Evolutionary conservation across 306 rosid genomes (phyloP), one percentile per base, ranked within the genome.

Genomic region (Begonia masoniana): DNA sequence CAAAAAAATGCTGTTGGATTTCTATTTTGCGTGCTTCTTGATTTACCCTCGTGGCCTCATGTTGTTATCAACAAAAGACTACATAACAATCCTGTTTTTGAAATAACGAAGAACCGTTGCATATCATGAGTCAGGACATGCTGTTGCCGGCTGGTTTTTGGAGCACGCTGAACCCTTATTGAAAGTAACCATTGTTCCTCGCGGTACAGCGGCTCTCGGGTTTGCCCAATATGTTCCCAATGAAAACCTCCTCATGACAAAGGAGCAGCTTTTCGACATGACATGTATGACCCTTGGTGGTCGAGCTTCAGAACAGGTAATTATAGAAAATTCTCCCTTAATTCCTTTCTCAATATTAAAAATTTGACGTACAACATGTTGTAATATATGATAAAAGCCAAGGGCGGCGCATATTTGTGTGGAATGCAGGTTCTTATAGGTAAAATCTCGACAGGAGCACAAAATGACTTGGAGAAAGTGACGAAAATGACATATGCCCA

Each of bases 251-350:
- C 92, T 85, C 57, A 77, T 77, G 94, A 85, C 97, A 49, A 81
- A 91, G 77, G 96, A 91, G 59, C 97, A 91, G 67, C 96, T 91
- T 51, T 85, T 91, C 10, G 97, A 91, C 61, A 65, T 81, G 85
- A 85, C 96, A 26, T 91, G 97, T 67, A 77, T 85, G 96, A 73
- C 97, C 64, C 97, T 91, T 42, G 97, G 97, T 48, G 97, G 97
- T 39, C 84, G 96, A 52, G 97, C 97, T 51, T 77, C 97, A 13
- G 97, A 91, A 73, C 85, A 91, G 97, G 97, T 91, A 61, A 43
- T 12, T 43, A 43, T 2, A 9, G 10, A 9, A 43, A 9, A 43
- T 43, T 43, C 47, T 43, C 13, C 13, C 47, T 43, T 2, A 12
- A 12, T 9, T 43, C 2, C 47, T 43, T 12, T 21, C 4, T 3